Percentiles rank a stretch among this genome's conserved stretches.
Evolutionary conservation across 2,329 filamentous ascomycete genomes (phyloP).

Genomic region (Blastomyces parvus): DNA sequence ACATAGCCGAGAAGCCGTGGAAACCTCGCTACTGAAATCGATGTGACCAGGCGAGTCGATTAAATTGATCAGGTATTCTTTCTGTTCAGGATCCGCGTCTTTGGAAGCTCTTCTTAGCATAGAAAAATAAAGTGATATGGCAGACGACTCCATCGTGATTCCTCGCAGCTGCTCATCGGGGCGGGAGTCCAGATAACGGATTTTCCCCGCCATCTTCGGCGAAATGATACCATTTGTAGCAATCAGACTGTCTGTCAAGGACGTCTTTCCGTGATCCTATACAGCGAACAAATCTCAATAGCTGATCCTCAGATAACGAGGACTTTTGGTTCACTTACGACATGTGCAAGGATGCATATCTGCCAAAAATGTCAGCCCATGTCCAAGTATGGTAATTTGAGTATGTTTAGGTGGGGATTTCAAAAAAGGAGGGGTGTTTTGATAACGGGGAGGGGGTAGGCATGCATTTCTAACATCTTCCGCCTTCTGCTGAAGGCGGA

Average conservation of each 20-base stretch:
- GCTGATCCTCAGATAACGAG: neutral
- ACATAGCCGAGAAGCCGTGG: slow-evolving; percentile 84
- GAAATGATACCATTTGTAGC: slow-evolving; percentile 99
- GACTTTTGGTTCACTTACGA: slow-evolving; percentile 45
- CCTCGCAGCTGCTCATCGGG: slow-evolving; percentile 92
- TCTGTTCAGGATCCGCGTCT: slow-evolving; percentile 58
- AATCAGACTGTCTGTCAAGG: slow-evolving; percentile 87
- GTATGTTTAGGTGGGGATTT: slow-evolving; percentile 1
- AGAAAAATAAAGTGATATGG: slow-evolving; percentile 92
- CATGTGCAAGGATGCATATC: slow-evolving; percentile 94
- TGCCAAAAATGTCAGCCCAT: slow-evolving; percentile 35
- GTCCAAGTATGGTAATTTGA: slow-evolving; percentile 2
- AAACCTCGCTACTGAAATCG: slow-evolving; percentile 97
- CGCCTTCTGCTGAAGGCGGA: slow-evolving; percentile 76
- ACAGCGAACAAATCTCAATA: slow-evolving; percentile 14
- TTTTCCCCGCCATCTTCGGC: slow-evolving; percentile 92
- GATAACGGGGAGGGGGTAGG: slow-evolving; percentile 19
- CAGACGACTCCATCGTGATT: slow-evolving; percentile 99
- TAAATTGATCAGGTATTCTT: slow-evolving; percentile 91
- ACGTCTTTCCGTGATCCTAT: slow-evolving; percentile 94
- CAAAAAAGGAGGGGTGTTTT: neutral
- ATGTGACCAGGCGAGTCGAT: slow-evolving; percentile 98
- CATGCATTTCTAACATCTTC: slow-evolving; percentile 86
- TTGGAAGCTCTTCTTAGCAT: slow-evolving; percentile 67
- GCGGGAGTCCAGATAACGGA: slow-evolving; percentile 91